phyloP scores from a whole-genome alignment of 1,139 yeast genomes.

The Meyerozyma sp. region DNA sequence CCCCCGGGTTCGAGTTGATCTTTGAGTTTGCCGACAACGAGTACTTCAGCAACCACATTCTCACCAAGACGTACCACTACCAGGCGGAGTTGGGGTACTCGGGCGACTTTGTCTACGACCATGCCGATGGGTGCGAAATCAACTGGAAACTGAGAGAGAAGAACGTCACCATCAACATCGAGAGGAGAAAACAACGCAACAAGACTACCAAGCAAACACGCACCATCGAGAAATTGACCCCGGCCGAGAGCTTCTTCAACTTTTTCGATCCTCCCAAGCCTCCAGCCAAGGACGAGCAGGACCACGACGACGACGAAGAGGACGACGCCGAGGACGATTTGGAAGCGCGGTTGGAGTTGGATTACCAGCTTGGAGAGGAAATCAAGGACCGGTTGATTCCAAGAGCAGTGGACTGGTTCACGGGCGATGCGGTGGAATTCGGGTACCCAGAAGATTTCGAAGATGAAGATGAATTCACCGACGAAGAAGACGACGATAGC shows the following conservation, averaged over 20 bases:
- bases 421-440: slow-evolving; percentile 85
- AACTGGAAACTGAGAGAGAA: slow-evolving; percentile 78
- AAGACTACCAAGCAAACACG: slow-evolving; percentile 96
- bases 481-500: slow-evolving; percentile 36
- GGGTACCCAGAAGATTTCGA: slow-evolving; percentile 43
- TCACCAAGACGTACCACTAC: slow-evolving; percentile 86
- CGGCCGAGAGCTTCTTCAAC: slow-evolving; percentile 89
- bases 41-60: slow-evolving; percentile 64
- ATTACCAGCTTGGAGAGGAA: slow-evolving; percentile 94
- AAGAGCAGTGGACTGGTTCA: slow-evolving; percentile 96
- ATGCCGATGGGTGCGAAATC: slow-evolving; percentile 87
- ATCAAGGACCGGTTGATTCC: slow-evolving; percentile 94
- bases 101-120: slow-evolving; percentile 95
- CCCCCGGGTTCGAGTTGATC: slow-evolving; percentile 86
- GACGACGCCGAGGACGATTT: slow-evolving; percentile 70
- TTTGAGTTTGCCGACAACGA: slow-evolving; percentile 78
- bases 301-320: slow-evolving; percentile 36
- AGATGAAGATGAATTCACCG: slow-evolving; percentile 46
- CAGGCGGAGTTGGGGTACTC: slow-evolving; percentile 92
- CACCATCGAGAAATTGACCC: slow-evolving; percentile 90
- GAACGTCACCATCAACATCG: slow-evolving; percentile 81
- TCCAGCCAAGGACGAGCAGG: slow-evolving; percentile 46
- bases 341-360: slow-evolving; percentile 83
- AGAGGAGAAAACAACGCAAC: slow-evolving; percentile 96
- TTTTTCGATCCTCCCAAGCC: slow-evolving; percentile 92